Percentiles rank a stretch among this genome's conserved stretches.
Evolutionary conservation across 164 flowering plant species (phyloP).

Genomic region (Cinnamomum micranthum): DNA sequence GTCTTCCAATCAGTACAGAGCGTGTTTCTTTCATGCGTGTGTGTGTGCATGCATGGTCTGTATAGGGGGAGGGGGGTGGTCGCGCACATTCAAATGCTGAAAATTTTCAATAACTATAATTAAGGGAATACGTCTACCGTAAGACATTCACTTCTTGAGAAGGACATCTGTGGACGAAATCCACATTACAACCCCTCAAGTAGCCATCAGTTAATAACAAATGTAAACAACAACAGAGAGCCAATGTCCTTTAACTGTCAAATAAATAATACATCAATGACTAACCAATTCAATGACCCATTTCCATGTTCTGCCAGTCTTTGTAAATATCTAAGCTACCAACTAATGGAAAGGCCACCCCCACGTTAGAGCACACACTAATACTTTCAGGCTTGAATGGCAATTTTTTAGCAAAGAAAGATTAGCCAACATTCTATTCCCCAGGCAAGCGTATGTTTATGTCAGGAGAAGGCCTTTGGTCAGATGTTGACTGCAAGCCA

Average conservation of each 20-base stretch:
- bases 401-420: neutral
- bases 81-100: too few species aligned
- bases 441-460: slow-evolving; percentile 44
- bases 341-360: neutral
- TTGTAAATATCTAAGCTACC: neutral
- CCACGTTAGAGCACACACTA: neutral
- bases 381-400: neutral
- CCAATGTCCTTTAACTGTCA: neutral
- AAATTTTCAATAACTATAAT: too few species aligned
- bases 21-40: too few species aligned
- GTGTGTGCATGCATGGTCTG: too few species aligned
- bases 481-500: slow-evolving; percentile 23
- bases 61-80: too few species aligned
- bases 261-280: neutral
- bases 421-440: slow-evolving; percentile 21
- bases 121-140: neutral
- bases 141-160: slow-evolving; percentile 2
- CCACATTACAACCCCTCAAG: slow-evolving; percentile 8
- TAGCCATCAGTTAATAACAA: neutral
- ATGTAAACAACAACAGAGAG: neutral
- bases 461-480: slow-evolving; percentile 55
- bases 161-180: neutral
- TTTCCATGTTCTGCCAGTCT: slow-evolving; percentile 1
- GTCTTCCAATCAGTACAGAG: too few species aligned
- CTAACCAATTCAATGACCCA: neutral